Evolutionary conservation across 805 yeast species (phyloP), one percentile per base, ranked within the genome.

Genomic region (Cyberlindnera maclurae): DNA sequence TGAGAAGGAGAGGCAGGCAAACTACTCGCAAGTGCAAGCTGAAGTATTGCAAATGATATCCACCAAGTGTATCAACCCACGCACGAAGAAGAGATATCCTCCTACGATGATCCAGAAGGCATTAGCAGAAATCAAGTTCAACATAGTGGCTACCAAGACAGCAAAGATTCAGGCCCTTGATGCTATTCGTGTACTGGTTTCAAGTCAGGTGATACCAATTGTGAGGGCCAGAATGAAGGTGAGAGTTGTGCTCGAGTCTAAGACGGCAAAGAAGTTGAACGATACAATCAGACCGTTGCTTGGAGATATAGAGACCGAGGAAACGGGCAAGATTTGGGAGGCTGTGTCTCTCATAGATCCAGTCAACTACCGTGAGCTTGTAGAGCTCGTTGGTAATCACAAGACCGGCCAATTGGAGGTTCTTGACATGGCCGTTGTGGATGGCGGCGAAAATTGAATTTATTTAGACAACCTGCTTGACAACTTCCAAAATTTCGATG

Each of bases 171-270:
- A 88, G 58, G 97, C 97, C 0, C 63, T 93, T 33, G 97, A 93
- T 40, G 96, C 95, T 4, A 89, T 93, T 47, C 83, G 77, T 54
- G 57, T 82, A 36, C 65, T 93, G 36, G 80, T 85, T 4, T 73
- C 79, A 26, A 73, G 76, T 47, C 97, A 93, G 60, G 66, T 88
- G 26, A 82, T 93, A 20, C 97, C 97, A 9, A 89, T 93, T 41
- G 95, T 87, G 0, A 71, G 98, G 49, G 97, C 97, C 0, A 81
- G 82, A 52, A 93, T 93, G 98, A 79, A 86, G 61, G 72, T 93
- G 29, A 77, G 79, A 47, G 64, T 87, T n/a, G 60, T 71, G 0
- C 61, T 84, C 34, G 67, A 70, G 17, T 65, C 71, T 8, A 73
- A 80, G 45, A 77, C 73, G 4, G 73, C 74, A 12, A 68, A 69